Conservation (phyloP, 192 early-diverging fungal species). For the Rhizoclosmatium globosum region DNA sequence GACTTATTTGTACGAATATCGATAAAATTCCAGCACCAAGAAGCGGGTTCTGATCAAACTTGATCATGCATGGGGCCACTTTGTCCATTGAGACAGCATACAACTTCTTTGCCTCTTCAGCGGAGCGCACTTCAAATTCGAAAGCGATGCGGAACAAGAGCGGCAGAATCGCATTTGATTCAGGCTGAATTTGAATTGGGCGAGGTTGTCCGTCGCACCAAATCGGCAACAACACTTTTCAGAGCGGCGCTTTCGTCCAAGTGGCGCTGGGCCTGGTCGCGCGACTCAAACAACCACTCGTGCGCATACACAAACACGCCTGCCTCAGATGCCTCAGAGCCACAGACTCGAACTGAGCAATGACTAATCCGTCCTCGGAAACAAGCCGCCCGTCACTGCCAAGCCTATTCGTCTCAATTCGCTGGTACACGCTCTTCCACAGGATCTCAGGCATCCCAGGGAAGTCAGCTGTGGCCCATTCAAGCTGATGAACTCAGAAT, state of each 20-base stretch:
- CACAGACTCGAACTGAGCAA: too few relatives aligned
- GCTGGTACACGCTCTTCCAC: too few relatives aligned
- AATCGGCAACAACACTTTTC: neutral
- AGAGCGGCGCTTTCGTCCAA: neutral
- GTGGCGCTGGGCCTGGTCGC: constrained; percentile 7
- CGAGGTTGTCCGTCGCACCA: neutral
- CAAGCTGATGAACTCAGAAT: too few relatives aligned
- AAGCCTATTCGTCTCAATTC: too few relatives aligned
- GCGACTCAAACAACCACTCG: constrained; percentile 16
- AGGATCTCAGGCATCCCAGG: too few relatives aligned
- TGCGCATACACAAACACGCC: constrained; percentile 25
- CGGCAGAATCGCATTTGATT: neutral
- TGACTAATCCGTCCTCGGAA: too few relatives aligned
- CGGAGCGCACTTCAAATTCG: constrained; percentile 27
- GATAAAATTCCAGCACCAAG: constrained; percentile 22
- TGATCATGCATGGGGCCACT: neutral
- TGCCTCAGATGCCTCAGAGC: neutral
- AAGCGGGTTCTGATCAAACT: constrained; percentile 14
- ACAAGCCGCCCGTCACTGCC: too few relatives aligned
- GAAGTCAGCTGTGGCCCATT: too few relatives aligned
- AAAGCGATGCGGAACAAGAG: constrained; percentile 22
- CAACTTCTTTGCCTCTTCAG: neutral
- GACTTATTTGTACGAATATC: constrained; percentile 16
- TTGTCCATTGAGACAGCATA: constrained; percentile 30
- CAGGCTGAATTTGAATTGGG: neutral